These are phyloP conservation scores for Phaeoacremonium minimum DNA, from an alignment of 2,329 filamentous ascomycete species.

Conservation along the genomic window DNA sequence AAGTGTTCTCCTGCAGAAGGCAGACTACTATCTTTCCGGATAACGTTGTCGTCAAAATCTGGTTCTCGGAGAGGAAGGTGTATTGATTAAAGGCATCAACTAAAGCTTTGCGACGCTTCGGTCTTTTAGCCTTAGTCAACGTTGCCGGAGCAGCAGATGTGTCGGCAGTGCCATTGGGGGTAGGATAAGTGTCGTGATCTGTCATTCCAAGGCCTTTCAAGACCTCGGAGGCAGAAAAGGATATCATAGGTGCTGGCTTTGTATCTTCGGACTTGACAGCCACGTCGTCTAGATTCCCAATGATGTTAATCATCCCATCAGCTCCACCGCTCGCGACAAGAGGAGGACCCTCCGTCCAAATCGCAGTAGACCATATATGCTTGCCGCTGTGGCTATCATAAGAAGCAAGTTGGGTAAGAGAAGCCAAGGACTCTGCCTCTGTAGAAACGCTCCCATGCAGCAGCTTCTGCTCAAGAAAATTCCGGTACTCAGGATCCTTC, in stretches of 20 bases:
- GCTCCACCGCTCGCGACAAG: slow-evolving; percentile 74
- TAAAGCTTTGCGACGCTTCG: slow-evolving; percentile 6
- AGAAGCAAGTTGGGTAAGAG: too few relatives aligned
- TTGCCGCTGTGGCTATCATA: slow-evolving; percentile 75
- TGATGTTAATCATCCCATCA: slow-evolving; percentile 65
- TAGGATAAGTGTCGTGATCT: too few relatives aligned
- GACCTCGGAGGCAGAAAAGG: slow-evolving; percentile 18
- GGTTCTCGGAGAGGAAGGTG: slow-evolving; percentile 50
- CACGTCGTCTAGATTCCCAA: slow-evolving; percentile 16
- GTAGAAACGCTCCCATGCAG: too few relatives aligned
- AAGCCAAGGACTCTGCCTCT: too few relatives aligned
- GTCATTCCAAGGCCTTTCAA: slow-evolving; percentile 12
- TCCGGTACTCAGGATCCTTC: too few relatives aligned
- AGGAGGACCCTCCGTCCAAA: slow-evolving; percentile 25
- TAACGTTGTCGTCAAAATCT: slow-evolving; percentile 54
- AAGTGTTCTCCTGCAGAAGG: slow-evolving; percentile 19
- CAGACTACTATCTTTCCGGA: slow-evolving; percentile 55
- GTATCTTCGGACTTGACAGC: neutral
- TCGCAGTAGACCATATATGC: slow-evolving; percentile 77
- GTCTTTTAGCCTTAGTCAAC: slow-evolving; percentile 13
- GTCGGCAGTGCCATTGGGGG: too few relatives aligned
- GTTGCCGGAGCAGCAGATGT: too few relatives aligned
- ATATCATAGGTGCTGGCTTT: neutral
- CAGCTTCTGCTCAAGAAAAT: too few relatives aligned
- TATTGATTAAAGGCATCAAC: slow-evolving; percentile 56